A percentile compares a stretch with the other conserved stretches of the same genome.
Evolutionary conservation across 495 filamentous ascomycete genomes (phyloP).

Genomic region (Neurospora pannonica): DNA sequence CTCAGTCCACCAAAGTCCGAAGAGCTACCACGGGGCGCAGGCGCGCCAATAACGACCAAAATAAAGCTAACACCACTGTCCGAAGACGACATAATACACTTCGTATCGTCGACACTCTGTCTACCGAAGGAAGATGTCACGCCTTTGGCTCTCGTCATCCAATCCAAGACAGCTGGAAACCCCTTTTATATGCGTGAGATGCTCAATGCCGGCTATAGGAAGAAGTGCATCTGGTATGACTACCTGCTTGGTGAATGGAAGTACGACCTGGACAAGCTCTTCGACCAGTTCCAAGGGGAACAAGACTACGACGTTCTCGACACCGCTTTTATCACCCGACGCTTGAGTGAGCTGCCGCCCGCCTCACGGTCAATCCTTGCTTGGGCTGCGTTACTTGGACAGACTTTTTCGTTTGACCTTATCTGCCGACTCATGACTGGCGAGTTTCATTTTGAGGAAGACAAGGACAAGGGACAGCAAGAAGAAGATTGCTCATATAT

Average conservation of each 20-base stretch:
- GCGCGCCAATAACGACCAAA: conserved; percentile 45
- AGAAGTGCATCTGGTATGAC: conserved; percentile 79
- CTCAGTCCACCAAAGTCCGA: conserved; percentile 38
- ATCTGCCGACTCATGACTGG: conserved; percentile 67
- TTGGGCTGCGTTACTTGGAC: conserved; percentile 78
- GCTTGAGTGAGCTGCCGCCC: conserved; percentile 65
- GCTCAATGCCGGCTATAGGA: conserved; percentile 77
- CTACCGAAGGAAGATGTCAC: conserved; percentile 49
- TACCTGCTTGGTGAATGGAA: conserved; percentile 71
- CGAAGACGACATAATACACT: conserved; percentile 66
- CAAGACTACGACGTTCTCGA: conserved; percentile 69
- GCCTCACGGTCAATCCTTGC: conserved; percentile 65
- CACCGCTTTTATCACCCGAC: conserved; percentile 66
- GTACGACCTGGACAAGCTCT: conserved; percentile 76
- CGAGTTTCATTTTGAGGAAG: conserved; percentile 49
- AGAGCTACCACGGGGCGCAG: conserved; percentile 30
- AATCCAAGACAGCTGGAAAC: conserved; percentile 74
- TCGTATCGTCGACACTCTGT: conserved; percentile 66
- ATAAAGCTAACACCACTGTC: conserved; percentile 57
- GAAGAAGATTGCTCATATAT: conserved; percentile 9
- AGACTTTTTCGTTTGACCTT: conserved; percentile 67
- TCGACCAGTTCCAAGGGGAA: conserved; percentile 68
- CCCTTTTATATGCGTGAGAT: conserved; percentile 86
- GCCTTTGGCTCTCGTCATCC: conserved; percentile 60
- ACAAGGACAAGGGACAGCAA: conserved; percentile 15